Base-by-base conservation (phyloP, 176 grass and related monocot genomes). In the Triticum dicoccoides region DNA sequence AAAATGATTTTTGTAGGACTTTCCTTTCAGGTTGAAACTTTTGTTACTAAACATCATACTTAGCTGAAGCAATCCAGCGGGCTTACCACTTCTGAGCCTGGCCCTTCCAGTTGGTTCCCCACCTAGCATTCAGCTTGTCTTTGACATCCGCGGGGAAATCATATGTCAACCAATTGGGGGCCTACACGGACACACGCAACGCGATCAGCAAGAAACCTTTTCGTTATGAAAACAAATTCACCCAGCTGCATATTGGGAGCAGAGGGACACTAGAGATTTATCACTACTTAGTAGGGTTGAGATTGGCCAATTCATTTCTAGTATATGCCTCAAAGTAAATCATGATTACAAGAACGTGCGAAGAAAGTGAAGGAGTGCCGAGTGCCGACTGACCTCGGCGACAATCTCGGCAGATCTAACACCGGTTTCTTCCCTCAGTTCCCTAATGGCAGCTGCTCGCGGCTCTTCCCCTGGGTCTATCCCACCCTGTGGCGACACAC, bases 31-130 rank as follows among this genome's bases (percentile, higher is more conserved):
- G 42, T 45, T 8, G 5, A 80, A 73, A 61, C 9, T 25, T 8
- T 34, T 20, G 18, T 61, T 61, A 7, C 4, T 8, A 2, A 27
- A 37, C 8, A 82, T 34, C 69, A 75, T 38, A 80, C 27, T 84
- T 12, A 64, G 80, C 52, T 11, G 5, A 37, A 65, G 34, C 33
- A 83, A 67, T 1, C 68, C 17, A 79, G 52, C 24, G 4, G 33
- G 56, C 44, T 80, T 85, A 98, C 97, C 97, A 96, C 59, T 94
- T 96, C 56, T 98, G 97, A 80, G 94, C 97, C 77, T 96, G 94
- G 25, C 97, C 97, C 89, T 92, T 92, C 92, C 94, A 96, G 79
- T 92, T 65, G 1, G 88, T 74, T 76, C 92, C 97, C 97, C 92
- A 94, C 80, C 76, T 90, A 42, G 91, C 83, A 64, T 96, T 99